Evolutionary conservation across 1,139 yeast species (phyloP).

Genomic region (Protomyces inundatus): DNA sequence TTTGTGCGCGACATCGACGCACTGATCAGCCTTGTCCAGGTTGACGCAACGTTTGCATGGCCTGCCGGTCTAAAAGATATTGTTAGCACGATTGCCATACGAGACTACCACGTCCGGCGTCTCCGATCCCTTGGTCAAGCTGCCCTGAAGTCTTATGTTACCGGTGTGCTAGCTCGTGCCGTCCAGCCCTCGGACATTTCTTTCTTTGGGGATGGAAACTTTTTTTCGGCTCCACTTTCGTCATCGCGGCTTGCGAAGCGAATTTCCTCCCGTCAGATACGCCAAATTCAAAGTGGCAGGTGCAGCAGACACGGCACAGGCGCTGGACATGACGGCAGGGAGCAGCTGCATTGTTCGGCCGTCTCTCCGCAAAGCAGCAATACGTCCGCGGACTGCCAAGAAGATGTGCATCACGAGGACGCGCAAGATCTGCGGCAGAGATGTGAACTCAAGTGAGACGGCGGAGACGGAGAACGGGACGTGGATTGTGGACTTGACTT

Average conservation of each 20-base stretch:
- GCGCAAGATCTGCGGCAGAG: not conserved
- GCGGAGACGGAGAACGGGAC: not conserved
- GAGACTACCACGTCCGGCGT: not conserved
- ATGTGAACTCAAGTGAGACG: not conserved
- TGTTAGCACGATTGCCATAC: not conserved
- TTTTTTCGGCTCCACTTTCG: not conserved
- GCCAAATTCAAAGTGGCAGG: not conserved
- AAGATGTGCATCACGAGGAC: not conserved
- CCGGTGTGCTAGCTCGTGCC: not conserved
- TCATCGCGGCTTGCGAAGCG: not conserved
- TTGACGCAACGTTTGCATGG: constrained; percentile 31
- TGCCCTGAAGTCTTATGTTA: not conserved
- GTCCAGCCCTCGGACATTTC: too few relatives aligned
- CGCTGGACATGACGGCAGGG: too few relatives aligned
- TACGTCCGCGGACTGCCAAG: not conserved
- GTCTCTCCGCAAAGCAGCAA: not conserved
- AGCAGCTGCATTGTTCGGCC: not conserved
- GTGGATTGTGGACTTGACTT: constrained; percentile 1
- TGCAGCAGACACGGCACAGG: too few relatives aligned
- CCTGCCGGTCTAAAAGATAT: constrained; percentile 12
- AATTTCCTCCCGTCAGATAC: not conserved
- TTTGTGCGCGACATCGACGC: constrained; percentile 30
- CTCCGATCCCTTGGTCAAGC: too few relatives aligned
- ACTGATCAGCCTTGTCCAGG: constrained; percentile 28
- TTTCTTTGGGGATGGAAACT: not conserved